phyloP scores from a whole-genome alignment of 805 yeast genomes.

The Wickerhamiella dianesei region DNA sequence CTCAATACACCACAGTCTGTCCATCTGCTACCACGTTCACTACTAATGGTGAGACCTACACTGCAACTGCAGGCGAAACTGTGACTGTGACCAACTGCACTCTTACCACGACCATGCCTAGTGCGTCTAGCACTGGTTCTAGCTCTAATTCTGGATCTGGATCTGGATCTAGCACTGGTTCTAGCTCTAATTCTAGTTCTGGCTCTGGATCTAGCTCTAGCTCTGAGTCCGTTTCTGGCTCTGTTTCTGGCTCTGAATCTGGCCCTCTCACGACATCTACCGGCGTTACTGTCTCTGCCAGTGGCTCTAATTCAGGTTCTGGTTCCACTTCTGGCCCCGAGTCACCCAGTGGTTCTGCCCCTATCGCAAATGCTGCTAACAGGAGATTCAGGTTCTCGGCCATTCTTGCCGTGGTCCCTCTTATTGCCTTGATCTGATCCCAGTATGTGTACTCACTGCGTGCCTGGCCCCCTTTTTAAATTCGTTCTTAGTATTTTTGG shows the following conservation, averaged over 20 bases:
- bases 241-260: not conserved
- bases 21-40: not conserved
- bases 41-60: not conserved
- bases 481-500: too few species aligned
- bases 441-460: not conserved
- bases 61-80: constrained; percentile 4
- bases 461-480: not conserved
- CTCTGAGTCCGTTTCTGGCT: not conserved
- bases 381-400: not conserved
- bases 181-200: not conserved
- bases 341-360: not conserved
- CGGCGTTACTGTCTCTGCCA: too few species aligned
- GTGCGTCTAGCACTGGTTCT: not conserved
- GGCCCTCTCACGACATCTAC: too few species aligned
- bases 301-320: not conserved
- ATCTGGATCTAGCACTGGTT: not conserved
- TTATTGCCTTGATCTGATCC: not conserved
- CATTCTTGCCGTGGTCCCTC: not conserved
- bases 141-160: not conserved
- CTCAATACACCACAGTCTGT: not conserved
- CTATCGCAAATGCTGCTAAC: not conserved
- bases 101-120: constrained; percentile 1
- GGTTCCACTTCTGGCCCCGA: not conserved
- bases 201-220: not conserved
- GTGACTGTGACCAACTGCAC: constrained; percentile 10